Evolutionary conservation across 1,284 basidiomycete species (phyloP).

Genomic region (Moesziomyces sp.): DNA sequence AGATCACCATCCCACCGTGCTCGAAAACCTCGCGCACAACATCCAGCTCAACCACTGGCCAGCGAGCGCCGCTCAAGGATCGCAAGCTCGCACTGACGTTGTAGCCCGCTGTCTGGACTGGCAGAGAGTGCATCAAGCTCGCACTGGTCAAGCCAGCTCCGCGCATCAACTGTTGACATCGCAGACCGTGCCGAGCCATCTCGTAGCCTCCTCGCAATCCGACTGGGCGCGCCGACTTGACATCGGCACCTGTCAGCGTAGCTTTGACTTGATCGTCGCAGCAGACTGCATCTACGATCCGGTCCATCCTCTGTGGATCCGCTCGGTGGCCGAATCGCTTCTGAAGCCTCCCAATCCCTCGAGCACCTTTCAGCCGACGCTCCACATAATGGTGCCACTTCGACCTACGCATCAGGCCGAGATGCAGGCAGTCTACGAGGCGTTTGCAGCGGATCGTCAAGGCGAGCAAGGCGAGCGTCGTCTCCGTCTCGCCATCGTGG

Average conservation of each 20-base stretch:
- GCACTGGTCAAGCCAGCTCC: neutral
- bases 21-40: conserved; percentile 56
- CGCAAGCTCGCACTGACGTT: neutral
- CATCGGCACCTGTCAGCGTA: conserved; percentile 2
- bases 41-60: conserved; percentile 32
- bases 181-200: conserved; percentile 44
- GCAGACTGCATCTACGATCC: conserved; percentile 65
- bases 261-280: conserved; percentile 55
- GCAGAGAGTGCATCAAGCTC: conserved; percentile 43
- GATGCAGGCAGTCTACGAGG: conserved; percentile 52
- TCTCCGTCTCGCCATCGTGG: conserved; percentile 22
- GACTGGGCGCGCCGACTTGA: conserved; percentile 14
- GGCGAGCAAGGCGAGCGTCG: neutral
- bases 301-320: conserved; percentile 58
- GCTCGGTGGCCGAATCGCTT: conserved; percentile 52
- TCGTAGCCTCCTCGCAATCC: neutral
- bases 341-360: neutral
- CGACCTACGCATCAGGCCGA: conserved; percentile 54
- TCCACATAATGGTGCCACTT: conserved; percentile 58
- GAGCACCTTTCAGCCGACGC: conserved; percentile 5
- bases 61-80: neutral
- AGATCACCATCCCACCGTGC: conserved; percentile 59
- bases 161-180: conserved; percentile 33
- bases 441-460: conserved; percentile 20
- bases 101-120: conserved; percentile 53